Conservation (phyloP, 164 flowering plant genomes). For the Sedum album region DNA sequence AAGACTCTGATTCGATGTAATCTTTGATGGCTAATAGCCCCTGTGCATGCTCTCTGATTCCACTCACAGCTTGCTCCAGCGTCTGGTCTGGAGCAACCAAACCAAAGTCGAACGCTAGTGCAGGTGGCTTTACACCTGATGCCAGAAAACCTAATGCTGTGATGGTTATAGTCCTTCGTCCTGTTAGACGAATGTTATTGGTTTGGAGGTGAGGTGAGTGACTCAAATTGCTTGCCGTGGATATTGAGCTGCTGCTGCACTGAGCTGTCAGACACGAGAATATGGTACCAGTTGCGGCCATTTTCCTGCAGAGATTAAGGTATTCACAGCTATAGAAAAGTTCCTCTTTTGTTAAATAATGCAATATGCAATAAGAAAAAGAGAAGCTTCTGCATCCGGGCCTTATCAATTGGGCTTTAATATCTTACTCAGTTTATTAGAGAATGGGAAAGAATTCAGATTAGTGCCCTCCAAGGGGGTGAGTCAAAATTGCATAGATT, state of each 20-base stretch:
- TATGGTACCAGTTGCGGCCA: neutral
- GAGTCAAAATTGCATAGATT: too few species aligned
- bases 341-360: too few species aligned
- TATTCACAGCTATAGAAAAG: too few species aligned
- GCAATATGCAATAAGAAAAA: too few species aligned
- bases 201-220: neutral
- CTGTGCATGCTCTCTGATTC: slow-evolving; percentile 32
- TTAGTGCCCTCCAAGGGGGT: too few species aligned
- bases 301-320: too few species aligned
- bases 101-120: slow-evolving; percentile 35
- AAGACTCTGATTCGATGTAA: slow-evolving; percentile 36
- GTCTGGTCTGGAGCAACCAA: slow-evolving; percentile 56
- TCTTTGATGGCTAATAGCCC: slow-evolving; percentile 34
- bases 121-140: slow-evolving; percentile 12
- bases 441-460: too few species aligned
- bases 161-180: neutral
- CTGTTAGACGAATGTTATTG: neutral
- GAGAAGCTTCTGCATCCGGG: too few species aligned
- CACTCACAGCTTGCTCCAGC: slow-evolving; percentile 47
- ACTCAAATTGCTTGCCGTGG: too few species aligned
- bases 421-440: too few species aligned
- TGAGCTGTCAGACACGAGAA: neutral
- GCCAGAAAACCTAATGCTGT: slow-evolving; percentile 11
- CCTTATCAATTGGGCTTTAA: too few species aligned
- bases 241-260: too few species aligned